These are phyloP conservation scores for Nitzschia sp. DNA, from an alignment of 108 stramenopile species.

Conservation along the genomic window DNA sequence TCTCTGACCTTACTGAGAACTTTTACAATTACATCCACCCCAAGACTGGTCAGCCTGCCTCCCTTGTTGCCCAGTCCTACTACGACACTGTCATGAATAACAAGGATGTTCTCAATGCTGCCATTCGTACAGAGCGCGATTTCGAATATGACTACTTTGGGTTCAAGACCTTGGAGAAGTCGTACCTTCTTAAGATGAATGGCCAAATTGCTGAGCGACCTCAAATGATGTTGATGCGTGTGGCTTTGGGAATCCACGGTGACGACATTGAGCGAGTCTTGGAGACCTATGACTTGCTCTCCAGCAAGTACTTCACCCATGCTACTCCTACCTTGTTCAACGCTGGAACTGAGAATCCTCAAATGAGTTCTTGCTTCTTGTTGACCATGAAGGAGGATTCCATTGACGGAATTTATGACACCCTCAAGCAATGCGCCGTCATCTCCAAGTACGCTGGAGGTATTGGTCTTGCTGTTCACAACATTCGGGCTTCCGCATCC, in stretches of 20 bases:
- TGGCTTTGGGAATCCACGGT: constrained; percentile 96
- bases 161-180: constrained; percentile 99
- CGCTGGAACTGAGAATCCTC: constrained; percentile 94
- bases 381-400: constrained; percentile 95
- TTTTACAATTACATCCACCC: constrained; percentile 89
- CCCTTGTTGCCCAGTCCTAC: constrained; percentile 76
- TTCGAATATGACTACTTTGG: constrained; percentile 99
- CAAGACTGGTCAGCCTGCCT: constrained; percentile 87
- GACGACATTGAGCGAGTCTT: constrained; percentile 86
- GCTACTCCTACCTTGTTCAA: constrained; percentile 99
- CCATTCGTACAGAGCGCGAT: constrained; percentile 90
- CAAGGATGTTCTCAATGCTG: constrained; percentile 79
- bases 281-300: constrained; percentile 96
- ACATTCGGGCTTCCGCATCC: constrained; percentile 89
- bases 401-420: constrained; percentile 99
- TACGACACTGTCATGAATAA: constrained; percentile 87
- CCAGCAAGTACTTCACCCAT: constrained; percentile 95
- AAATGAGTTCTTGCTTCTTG: constrained; percentile 98
- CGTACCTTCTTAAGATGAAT: constrained; percentile 92
- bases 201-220: constrained; percentile 95
- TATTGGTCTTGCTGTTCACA: constrained; percentile 94
- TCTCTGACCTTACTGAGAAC: constrained; percentile 82
- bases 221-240: constrained; percentile 98
- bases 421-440: constrained; percentile 96
- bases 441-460: constrained; percentile 99